Evolutionary conservation across 129 eudicot genomes (phyloP), one percentile per base, ranked within the genome.

Genomic region (Saussurea involucrata): DNA sequence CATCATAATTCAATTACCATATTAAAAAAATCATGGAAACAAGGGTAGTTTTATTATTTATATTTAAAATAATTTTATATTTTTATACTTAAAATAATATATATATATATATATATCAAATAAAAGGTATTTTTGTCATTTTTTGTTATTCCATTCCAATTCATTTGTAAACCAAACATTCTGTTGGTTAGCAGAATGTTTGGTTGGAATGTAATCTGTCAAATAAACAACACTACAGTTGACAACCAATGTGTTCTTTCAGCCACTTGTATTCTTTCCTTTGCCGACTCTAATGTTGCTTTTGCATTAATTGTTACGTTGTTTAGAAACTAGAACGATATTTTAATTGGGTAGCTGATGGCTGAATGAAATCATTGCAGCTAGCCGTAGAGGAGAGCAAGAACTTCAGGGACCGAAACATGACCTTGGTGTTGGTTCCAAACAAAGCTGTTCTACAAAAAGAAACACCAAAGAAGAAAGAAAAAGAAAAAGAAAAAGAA

Each of bases 361-460:
- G 36, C 8, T 74, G 58, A 60, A 71, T 40, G 64, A 21, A 53
- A 53, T 36, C 6, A 28, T 4, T 73, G 71, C 93, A 93, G 98
- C 85, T 94, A 73, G 98, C 92, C 8, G 69, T 82, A 9, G 96
- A 94, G 89, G 98, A 94, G 78, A 79, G 82, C 77, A 91, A 89
- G 76, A 89, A 78, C 73, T 94, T 94, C 65, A 83, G 83, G 53
- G 97, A 91, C 63, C 86, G 88, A 40, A 89, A 84, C 85, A 85
- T 94, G 78, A 87, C 77, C 61, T 63, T 89, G 37, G 85, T 94
- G 32, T 85, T 94, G 86, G 80, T 87, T 61, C 98, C 98, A 29
- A 94, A 94, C 76, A 91, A 91, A 84, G 91, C 82, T n/a, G 68
- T 83, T 72, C 8, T 40, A 76, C 93, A 83, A 79, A 94, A 87